Evolutionary conservation across 2,329 filamentous ascomycete species (phyloP).

Genomic region (Fusarium dlaminii): DNA sequence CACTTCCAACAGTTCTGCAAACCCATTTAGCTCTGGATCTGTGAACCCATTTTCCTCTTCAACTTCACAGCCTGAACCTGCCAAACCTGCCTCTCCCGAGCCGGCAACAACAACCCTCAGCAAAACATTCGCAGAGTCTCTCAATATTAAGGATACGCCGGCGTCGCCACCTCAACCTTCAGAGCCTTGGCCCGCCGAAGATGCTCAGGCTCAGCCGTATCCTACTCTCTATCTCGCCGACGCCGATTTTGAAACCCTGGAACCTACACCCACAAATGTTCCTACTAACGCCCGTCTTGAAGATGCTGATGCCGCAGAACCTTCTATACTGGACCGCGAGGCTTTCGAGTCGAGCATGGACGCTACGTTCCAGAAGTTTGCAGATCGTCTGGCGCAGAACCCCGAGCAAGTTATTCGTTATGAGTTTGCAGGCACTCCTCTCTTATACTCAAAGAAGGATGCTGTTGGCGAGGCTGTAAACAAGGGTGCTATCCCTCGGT

Average conservation of each 20-base stretch:
- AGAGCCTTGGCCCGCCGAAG: slow-evolving; percentile 79
- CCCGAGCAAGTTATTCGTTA: slow-evolving; percentile 85
- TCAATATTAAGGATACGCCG: slow-evolving; percentile 73
- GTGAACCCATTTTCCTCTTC: slow-evolving; percentile 49
- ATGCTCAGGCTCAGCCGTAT: slow-evolving; percentile 75
- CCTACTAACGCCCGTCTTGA: slow-evolving; percentile 58
- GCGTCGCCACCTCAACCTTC: slow-evolving; percentile 50
- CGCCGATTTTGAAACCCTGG: slow-evolving; percentile 90
- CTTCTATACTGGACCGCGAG: slow-evolving; percentile 69
- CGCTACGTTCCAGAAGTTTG: slow-evolving; percentile 81
- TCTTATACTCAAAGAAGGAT: slow-evolving; percentile 85
- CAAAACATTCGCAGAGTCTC: slow-evolving; percentile 76
- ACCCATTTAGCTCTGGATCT: slow-evolving; percentile 45
- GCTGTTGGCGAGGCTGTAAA: slow-evolving; percentile 73
- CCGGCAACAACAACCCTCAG: slow-evolving; percentile 53
- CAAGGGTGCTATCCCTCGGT: slow-evolving; percentile 72
- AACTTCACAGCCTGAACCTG: slow-evolving; percentile 39
- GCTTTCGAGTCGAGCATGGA: slow-evolving; percentile 80
- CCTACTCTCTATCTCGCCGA: slow-evolving; percentile 82
- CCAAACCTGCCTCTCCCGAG: slow-evolving; percentile 47
- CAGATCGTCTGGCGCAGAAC: slow-evolving; percentile 80
- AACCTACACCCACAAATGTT: slow-evolving; percentile 62
- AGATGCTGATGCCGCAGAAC: slow-evolving; percentile 52
- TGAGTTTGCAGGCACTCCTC: slow-evolving; percentile 75
- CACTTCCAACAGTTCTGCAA: slow-evolving; percentile 45